Base-by-base conservation (phyloP, 2,329 filamentous ascomycete species). In the Raffaelea albimanens region DNA sequence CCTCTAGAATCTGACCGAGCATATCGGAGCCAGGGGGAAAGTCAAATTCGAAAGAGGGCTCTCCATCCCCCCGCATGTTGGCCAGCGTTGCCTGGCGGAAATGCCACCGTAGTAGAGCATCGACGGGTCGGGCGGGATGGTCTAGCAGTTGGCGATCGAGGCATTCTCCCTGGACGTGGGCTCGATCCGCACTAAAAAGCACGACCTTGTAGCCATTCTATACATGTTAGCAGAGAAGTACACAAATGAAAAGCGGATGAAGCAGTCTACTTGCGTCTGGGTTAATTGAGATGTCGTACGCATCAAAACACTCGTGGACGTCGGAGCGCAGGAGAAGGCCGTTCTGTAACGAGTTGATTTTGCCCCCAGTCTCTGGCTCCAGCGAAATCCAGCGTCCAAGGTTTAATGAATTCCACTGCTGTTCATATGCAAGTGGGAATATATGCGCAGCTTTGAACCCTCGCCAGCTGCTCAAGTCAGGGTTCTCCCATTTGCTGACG, bases 1-100 rank as follows among this genome's bases (percentile, higher is more conserved):
- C 33, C n/a, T 21, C 13, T 20, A 57, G 51, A 42, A 63, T 61
- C 18, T 58, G 50, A 14, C 55, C 56, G 42, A 65, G 52, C 42
- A 57, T 56, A 44, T 61, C 56, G 5, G 58, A 57, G 14, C 57
- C 56, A 1, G 57, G 57, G 4, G 56, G 57, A 46, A 59, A 59
- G 49, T 59, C 56, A 47, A 44, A 33, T 40, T 59, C 57, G 31
- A 56, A 57, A 10, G 38, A n/a, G 36, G 57, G 57, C 45, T 59
- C 57, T 22, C 57, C 51, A 38, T 46, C 51, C 40, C 51, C 54
- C 46, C 50, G 55, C 53, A 62, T 54, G 44, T 61, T 58, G 3
- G 48, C 50, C 4, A 59, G 50, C 38, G 59, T 51, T 1, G 53
- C 50, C 45, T 60, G 57, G 11, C 53, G 48, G 38, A 59, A 58